Evolutionary conservation across 176 grass and related monocot genomes (phyloP), one percentile per base, ranked within the genome.

Genomic region (Chloris gayana): DNA sequence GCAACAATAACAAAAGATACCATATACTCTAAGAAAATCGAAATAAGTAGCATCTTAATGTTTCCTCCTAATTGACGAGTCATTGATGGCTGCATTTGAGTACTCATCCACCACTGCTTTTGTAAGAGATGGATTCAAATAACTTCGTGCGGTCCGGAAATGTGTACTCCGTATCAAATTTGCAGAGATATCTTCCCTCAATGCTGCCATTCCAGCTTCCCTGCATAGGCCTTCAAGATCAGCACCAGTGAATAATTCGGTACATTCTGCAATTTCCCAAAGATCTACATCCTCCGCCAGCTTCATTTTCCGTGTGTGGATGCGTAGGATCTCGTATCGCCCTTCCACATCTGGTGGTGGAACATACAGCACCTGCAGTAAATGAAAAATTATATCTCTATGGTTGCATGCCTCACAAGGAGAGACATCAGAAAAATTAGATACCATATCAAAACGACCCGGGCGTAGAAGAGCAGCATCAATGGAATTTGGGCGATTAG

Each of bases 401-500:
- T 26, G 57, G 25, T 63, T 57, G 33, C 65, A 69, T 68, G 32
- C 26, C 21, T 67, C 78, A 66, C 33, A 75, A 25, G 26, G 22
- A 72, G 39, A 17, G 44, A 21, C 11, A 17, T 4, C n/a, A 14
- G 56, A 60, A 60, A 27, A 60, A 27, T 13, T 4, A 60, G 44
- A 78, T 65, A 98, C 85, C 81, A 90, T 89, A 81, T 98, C 95
- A 76, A 98, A 98, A 66, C 92, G 85, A 25, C 90, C 90, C 73
- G 90, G 88, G 15, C 84, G 92, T 42, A 94, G 69, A 85, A 98
- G 88, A 86, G 92, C 95, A 69, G 84, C 92, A 93, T 98, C 95
- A 68, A 98, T 91, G 47, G 90, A 83, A 75, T 86, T 87, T 6
- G 81, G 90, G 33, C 88, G 87, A 87, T 98, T 98, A 32, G 90